Conservation (phyloP, 2,329 filamentous ascomycete species). For the Xylariaceae sp. region DNA sequence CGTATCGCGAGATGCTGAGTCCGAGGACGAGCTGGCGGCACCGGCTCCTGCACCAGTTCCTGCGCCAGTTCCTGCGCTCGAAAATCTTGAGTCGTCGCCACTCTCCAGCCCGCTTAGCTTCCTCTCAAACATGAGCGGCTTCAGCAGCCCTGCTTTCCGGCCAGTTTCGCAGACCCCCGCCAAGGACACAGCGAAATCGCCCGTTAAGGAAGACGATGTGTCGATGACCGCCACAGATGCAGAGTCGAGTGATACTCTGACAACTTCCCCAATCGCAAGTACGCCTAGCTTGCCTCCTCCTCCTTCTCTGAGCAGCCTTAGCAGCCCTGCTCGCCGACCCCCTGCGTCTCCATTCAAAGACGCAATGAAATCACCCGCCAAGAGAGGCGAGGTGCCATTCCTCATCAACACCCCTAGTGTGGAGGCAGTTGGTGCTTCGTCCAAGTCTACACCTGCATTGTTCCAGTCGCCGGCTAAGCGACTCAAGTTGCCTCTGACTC, state of each 20-base stretch:
- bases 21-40: constrained; percentile 54
- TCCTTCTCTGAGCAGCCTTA: constrained; percentile 7
- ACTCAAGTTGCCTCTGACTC: constrained; percentile 27
- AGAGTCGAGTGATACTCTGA: constrained; percentile 23
- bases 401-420: constrained; percentile 26
- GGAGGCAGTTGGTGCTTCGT: constrained; percentile 34
- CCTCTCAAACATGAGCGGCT: too few relatives aligned
- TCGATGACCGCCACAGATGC: constrained; percentile 24
- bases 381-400: constrained; percentile 42
- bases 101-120: too few relatives aligned
- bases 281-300: too few relatives aligned
- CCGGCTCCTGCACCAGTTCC: too few relatives aligned
- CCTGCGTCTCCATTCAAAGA: constrained; percentile 51
- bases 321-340: constrained; percentile 52
- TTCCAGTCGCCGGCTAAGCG: constrained; percentile 51
- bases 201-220: too few relatives aligned
- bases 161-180: too few relatives aligned
- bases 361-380: constrained; percentile 51
- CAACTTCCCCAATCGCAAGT: not conserved
- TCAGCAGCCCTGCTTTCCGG: too few relatives aligned
- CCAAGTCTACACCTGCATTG: constrained; percentile 44
- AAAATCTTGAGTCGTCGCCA: too few relatives aligned
- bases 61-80: too few relatives aligned
- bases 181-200: too few relatives aligned
- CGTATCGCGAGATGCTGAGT: constrained; percentile 41